These are phyloP conservation scores for Hypsizygus marmoreus DNA, from an alignment of 768 basidiomycete genomes.

Conservation along the genomic window DNA sequence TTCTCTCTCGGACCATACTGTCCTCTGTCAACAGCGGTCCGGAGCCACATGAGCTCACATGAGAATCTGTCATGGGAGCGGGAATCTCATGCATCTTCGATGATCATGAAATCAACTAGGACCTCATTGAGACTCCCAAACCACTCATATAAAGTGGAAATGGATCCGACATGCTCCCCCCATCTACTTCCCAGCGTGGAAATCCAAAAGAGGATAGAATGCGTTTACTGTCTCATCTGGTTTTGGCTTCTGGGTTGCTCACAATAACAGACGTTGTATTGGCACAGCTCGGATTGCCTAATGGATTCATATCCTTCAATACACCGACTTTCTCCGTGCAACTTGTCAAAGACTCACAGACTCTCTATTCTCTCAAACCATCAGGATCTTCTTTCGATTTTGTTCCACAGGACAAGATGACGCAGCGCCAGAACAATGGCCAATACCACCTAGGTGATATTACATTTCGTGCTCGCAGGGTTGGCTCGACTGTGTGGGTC, in stretches of 20 bases:
- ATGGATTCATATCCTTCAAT: constrained; percentile 50
- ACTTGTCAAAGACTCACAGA: constrained; percentile 59
- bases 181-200: no score
- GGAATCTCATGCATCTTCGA: no score
- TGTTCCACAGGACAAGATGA: constrained; percentile 53
- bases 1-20: no score
- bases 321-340: constrained; percentile 46
- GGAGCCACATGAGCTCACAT: no score
- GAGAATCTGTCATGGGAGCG: no score
- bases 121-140: no score
- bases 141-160: no score
- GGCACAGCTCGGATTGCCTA: constrained; percentile 41
- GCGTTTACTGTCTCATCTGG: constrained; percentile 4
- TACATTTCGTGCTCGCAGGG: constrained; percentile 50
- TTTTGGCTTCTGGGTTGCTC: constrained; percentile 5
- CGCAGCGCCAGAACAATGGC: constrained; percentile 44
- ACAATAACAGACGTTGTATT: constrained; percentile 9
- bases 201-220: constrained; percentile 2
- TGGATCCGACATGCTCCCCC: no score
- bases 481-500: constrained; percentile 47
- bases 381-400: constrained; percentile 47
- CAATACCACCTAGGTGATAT: constrained; percentile 60
- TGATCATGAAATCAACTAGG: no score
- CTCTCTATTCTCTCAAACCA: constrained; percentile 51
- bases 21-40: no score